phyloP scores from a whole-genome alignment of 805 yeast species.

The Saccharomycopsis malanga region DNA sequence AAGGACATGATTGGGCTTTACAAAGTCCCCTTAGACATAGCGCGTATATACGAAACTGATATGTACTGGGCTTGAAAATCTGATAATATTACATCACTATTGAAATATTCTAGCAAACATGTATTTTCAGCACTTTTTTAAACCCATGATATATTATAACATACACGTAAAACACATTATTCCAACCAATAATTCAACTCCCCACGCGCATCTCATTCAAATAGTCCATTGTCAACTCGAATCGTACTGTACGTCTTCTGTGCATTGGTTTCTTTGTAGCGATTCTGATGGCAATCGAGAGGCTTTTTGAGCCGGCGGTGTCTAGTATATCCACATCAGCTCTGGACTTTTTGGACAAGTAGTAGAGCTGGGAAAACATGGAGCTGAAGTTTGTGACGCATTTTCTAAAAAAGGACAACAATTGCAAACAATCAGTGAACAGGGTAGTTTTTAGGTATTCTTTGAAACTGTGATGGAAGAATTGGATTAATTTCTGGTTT shows the following conservation, averaged over 20 bases:
- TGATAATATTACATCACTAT: no score
- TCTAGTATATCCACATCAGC: constrained; percentile 3
- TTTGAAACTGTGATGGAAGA: constrained; percentile 6
- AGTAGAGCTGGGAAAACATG: constrained; percentile 13
- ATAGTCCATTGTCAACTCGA: constrained; percentile 3
- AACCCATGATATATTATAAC: no score
- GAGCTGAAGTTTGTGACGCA: background rate
- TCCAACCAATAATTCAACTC: no score
- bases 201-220: no score
- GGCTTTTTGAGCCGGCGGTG: background rate
- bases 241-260: background rate
- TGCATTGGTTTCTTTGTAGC: background rate
- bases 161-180: no score
- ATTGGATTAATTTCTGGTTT: constrained; percentile 7
- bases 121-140: no score
- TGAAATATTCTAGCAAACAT: no score
- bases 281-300: constrained; percentile 1
- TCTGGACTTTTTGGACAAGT: constrained; percentile 10
- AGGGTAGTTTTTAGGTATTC: background rate
- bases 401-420: constrained; percentile 7
- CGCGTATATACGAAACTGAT: no score
- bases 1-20: no score
- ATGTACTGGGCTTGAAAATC: no score
- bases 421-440: constrained; percentile 1
- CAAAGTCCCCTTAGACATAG: no score